Base-by-base conservation (phyloP, 371 early-diverging fungal genomes). In the Mortierella sp. region DNA sequence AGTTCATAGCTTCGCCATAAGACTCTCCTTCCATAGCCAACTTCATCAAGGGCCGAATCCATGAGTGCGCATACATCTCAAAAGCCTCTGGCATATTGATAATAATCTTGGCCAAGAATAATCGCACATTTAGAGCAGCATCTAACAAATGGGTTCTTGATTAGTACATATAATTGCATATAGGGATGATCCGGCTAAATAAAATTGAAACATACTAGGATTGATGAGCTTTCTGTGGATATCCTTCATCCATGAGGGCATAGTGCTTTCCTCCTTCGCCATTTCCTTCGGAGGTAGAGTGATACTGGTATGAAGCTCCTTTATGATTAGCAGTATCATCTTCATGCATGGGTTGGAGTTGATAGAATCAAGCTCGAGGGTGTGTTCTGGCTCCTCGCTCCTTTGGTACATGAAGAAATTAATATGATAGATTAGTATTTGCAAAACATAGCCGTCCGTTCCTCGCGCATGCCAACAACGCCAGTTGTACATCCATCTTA, bases 231-330 rank as follows among this genome's bases (percentile, higher is more conserved):
- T 80, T 28, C 62, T 75, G 18, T 74, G 55, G 12, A 92, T 66
- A 45, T 84, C 85, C n/a, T 78, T 75, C 91, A 94, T 92, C 94
- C 94, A 94, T 4, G 65, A 54, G 3, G 93, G 92, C 89, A 92
- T 90, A 1, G 72, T 61, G 18, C 76, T 55, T 20, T 83, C 73
- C 14, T 73, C 68, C 28, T 66, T 72, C n/a, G 73, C 67, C 70
- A 76, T 66, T 58, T 72, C 72, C n/a, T 73, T 68, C 5, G 73
- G 76, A 1, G 86, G 86, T 0, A 86, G 84, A 9, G 84, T 72
- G 39, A 87, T 86, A 0, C 76, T 73, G 0, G 54, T 68, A 32
- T 89, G 87, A 2, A 93, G 80, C 28, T 87, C 86, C 22, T 83
- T 62, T 12, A 94, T 84, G n/a, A 90, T 75, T 30, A 83, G 76